Base-by-base conservation (phyloP, 2,329 filamentous ascomycete genomes). In the Botrytis pseudocinerea region DNA sequence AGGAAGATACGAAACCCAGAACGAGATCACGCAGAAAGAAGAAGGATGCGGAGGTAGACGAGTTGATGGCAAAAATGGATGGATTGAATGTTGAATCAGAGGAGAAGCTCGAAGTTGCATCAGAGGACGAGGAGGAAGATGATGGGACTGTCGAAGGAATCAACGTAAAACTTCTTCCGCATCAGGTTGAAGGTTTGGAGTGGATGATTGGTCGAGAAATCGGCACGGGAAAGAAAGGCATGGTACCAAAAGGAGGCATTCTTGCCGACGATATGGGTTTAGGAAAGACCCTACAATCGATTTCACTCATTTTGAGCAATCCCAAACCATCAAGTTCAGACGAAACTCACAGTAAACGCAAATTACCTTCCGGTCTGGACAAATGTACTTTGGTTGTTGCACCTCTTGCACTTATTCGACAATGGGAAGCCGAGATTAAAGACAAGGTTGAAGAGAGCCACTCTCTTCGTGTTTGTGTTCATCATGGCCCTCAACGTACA, bases 261-360 rank as follows among this genome's bases (percentile, higher is more conserved):
- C 87, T 99, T 51, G 96, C 96, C 28, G 96, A 99, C 79, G 96
- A 99, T 81, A 97, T 98, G 95, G 95, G 95, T 77, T 85, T 98
- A 22, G 96, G 96, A 73, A 99, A 99, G 85, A 99, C 96, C 0
- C 88, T 99, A 22, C 96, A 99, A 83, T 94, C 95, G 1, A 93
- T 99, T 73, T 91, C 95, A 1, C 86, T 98, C 46, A 92, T 99
- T 60, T 86, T 99, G 54, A 92, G 88, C 72, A 97, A 98, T 79
- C 88, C 90, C 28, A 93, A 92, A 78, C 91, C 92, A 40, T 86
- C 87, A 4, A 83, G 85, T 73, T 86, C 87, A 61, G 86, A 84
- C 86, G 8, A 85, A 88, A 62, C 60, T 20, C 69, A 61, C 54
- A 85, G 85, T 0, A 88, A 91, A 84, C 91, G 91, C 80, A 93